Evolutionary conservation across 1,139 yeast genomes (phyloP).

Genomic region (Pneumocystis canis): DNA sequence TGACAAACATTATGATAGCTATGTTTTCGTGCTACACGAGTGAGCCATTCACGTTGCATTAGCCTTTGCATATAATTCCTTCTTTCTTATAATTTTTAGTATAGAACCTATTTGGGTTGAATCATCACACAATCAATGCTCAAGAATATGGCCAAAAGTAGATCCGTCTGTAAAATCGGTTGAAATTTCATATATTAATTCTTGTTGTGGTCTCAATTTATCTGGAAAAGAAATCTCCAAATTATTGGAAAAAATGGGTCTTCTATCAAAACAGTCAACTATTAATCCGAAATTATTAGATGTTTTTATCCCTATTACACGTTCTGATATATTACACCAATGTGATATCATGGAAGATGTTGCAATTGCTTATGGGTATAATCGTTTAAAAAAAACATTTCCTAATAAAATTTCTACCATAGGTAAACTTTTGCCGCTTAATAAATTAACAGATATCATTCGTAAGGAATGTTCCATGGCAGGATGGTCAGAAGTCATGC

Average conservation of each 20-base stretch:
- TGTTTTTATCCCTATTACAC: conserved; percentile 75
- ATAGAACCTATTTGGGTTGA: conserved; percentile 80
- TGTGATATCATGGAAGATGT: conserved; percentile 99
- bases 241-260: conserved; percentile 68
- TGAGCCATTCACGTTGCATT: conserved; percentile 32
- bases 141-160: conserved; percentile 65
- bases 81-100: conserved; percentile 19
- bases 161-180: conserved; percentile 55
- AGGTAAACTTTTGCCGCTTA: conserved; percentile 79
- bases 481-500: conserved; percentile 92
- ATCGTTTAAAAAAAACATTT: conserved; percentile 63
- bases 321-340: conserved; percentile 91
- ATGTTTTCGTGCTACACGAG: conserved; percentile 85
- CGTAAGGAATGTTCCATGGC: conserved; percentile 87
- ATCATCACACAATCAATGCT: conserved; percentile 66
- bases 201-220: conserved; percentile 71
- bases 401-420: conserved; percentile 68
- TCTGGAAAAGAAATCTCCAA: conserved; percentile 51
- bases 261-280: conserved; percentile 44
- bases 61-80: conserved; percentile 26
- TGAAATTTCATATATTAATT: conserved; percentile 74
- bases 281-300: conserved; percentile 41
- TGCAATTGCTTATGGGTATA: conserved; percentile 91
- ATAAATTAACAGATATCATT: conserved; percentile 78
- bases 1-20: conserved; percentile 79